Conservation (phyloP, 495 filamentous ascomycete genomes). For the Talaromyces proteolyticus region DNA sequence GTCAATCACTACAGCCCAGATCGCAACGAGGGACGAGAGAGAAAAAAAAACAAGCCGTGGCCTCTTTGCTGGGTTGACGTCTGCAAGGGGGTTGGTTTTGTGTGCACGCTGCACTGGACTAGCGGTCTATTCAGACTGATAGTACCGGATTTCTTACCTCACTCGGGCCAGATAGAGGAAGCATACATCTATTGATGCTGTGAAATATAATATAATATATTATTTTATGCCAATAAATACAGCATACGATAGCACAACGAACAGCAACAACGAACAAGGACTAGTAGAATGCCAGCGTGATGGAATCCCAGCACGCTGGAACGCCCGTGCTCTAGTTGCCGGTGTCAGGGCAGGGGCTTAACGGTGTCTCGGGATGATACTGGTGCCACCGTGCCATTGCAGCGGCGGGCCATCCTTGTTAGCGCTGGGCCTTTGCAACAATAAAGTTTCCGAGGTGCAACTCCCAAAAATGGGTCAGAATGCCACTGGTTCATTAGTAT, state of each 20-base stretch:
- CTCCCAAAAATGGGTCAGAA: neutral
- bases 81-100: neutral
- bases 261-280: too few species aligned
- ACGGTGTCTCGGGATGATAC: neutral
- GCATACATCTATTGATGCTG: too few species aligned
- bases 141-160: too few species aligned
- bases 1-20: too few species aligned
- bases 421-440: neutral
- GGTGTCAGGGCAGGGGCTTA: neutral
- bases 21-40: too few species aligned
- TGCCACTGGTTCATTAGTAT: too few species aligned
- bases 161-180: too few species aligned
- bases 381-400: neutral
- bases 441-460: neutral
- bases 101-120: too few species aligned
- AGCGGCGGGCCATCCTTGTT: too few species aligned
- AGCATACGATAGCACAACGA: neutral
- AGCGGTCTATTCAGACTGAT: neutral
- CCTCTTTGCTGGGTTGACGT: neutral
- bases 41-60: too few species aligned
- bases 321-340: neutral
- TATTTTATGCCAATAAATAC: neutral
- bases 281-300: too few species aligned
- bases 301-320: neutral
- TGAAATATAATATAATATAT: too few species aligned